Base-by-base conservation (phyloP, 2,329 filamentous ascomycete species). In the Trematosphaeria pertusa region DNA sequence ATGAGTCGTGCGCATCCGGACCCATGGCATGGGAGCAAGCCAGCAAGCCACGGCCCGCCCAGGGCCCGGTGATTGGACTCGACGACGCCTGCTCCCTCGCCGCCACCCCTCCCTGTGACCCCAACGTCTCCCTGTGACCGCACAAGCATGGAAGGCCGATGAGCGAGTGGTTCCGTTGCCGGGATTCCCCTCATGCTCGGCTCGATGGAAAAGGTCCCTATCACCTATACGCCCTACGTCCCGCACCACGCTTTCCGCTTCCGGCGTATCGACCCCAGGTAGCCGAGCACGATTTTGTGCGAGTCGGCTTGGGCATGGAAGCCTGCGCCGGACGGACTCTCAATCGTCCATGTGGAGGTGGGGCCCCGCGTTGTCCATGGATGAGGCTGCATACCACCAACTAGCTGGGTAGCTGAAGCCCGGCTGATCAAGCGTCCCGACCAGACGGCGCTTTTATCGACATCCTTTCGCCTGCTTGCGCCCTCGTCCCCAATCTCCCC, bases 331-430 rank as follows among this genome's bases (percentile, higher is more conserved):
- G n/a, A n/a, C n/a, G 37, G 43, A 44, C 21, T 43, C 24, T 34
- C 26, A 28, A 43, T 24, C 49, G 50, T 22, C 41, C 46, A 46
- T 59, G 48, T 43, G 52, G 58, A 56, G 54, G 59, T 61, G 64
- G 63, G 61, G 61, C 62, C 61, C 63, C 63, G 58, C 58, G 52
- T 45, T 56, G 36, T 33, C 50, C 36, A 34, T 52, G 51, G 41
- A 40, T 50, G 31, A 40, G 48, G 42, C 51, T 43, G 31, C 21
- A 28, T 31, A 53, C 54, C 49, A 56, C 46, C 32, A 43, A 34
- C 43, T 57, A 62, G 56, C 44, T 37, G 34, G 31, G 42, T n/a
- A n/a, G n/a, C n/a, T n/a, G n/a, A n/a, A n/a, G n/a, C n/a, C n/a
- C n/a, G n/a, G n/a, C n/a, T n/a, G n/a, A n/a, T 43, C 41, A 50